Base-by-base conservation (phyloP, 495 filamentous ascomycete species). In the Penicillium mononematosum region DNA sequence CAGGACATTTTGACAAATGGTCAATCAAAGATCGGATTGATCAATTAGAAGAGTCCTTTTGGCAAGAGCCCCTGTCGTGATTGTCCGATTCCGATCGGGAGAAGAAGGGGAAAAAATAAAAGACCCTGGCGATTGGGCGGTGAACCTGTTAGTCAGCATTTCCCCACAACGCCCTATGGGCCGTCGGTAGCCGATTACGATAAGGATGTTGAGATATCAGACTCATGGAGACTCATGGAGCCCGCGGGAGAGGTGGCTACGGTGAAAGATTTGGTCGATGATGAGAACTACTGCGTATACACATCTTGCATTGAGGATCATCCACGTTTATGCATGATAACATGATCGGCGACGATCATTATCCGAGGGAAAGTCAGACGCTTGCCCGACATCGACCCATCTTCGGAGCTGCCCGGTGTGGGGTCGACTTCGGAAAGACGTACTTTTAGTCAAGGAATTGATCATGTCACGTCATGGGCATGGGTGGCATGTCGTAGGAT, bases 1-100 rank as follows among this genome's bases (percentile, higher is more conserved):
- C 68, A 70, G 67, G 68, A 66, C 72, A 75, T 77, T 41, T 45
- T 59, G 14, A n/a, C 22, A 0, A 16, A 29, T 52, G 25, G 50
- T 43, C 39, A 53, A 53, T 53, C 27, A 19, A 44, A 0, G n/a
- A 27, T 53, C 36, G 10, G 12, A 51, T 45, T 55, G 50, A 41
- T 58, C 56, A 51, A 49, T 34, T 17, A 9, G 10, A 44, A 47
- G 45, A 17, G 50, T 48, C 36, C 48, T 9, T 42, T 29, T 25
- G 41, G 39, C 36, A n/a, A n/a, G 38, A 45, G 31, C 25, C 34
- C 44, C 45, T 39, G 36, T 53, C 32, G 38, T 42, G 41, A 39
- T 32, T 41, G 43, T 53, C 32, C 29, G 25, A 16, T 46, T 34
- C 19, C 46, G 46, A 36, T 39, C 32, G 46, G 58, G 43, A 50